Conservation (phyloP, 805 yeast genomes). For the Wickerhamiella domercqiae region DNA sequence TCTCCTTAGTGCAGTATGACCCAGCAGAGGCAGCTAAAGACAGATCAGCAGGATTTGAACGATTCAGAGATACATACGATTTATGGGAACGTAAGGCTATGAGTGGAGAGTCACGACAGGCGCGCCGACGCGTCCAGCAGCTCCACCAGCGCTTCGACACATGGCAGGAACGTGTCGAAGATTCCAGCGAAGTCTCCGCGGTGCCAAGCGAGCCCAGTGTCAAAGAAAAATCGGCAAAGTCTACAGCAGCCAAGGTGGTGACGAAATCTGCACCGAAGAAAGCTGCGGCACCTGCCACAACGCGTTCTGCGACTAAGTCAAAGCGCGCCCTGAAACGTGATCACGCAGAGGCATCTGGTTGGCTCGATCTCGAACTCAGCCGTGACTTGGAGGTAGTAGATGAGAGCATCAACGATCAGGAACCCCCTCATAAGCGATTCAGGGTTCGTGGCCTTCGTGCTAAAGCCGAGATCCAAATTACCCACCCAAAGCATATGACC, state of each 20-base stretch:
- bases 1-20: constrained; percentile 26
- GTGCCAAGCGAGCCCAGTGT: not conserved
- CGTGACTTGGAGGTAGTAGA: not conserved
- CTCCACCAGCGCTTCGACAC: constrained; percentile 5
- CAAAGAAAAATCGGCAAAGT: not conserved
- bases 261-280: not conserved
- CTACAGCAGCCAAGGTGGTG: not conserved
- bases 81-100: constrained; percentile 24
- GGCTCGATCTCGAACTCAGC: not conserved
- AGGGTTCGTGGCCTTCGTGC: not conserved
- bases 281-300: not conserved
- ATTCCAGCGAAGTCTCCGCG: not conserved
- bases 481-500: constrained; percentile 45
- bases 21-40: constrained; percentile 24
- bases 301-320: not conserved
- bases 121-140: constrained; percentile 9
- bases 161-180: not conserved
- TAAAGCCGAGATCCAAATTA: constrained; percentile 23
- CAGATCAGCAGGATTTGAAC: constrained; percentile 21
- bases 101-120: constrained; percentile 13
- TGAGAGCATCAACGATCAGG: not conserved
- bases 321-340: not conserved
- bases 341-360: not conserved
- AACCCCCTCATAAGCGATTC: constrained; percentile 2
- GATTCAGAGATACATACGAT: constrained; percentile 21